These are phyloP conservation scores for Hapsidospora chrysogenum DNA, from an alignment of 495 filamentous ascomycete genomes.

Conservation along the genomic window DNA sequence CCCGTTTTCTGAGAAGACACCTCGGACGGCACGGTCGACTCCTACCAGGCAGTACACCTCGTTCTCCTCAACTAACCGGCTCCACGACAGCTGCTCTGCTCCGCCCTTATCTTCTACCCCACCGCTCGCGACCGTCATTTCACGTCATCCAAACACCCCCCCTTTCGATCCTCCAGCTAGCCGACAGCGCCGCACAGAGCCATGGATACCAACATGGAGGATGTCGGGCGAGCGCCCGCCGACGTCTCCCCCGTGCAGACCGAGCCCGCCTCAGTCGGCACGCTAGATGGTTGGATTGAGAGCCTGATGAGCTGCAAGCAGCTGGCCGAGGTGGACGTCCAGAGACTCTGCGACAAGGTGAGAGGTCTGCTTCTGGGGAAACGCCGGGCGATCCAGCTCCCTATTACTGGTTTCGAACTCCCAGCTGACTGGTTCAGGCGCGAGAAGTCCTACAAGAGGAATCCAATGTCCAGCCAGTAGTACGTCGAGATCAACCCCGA, in stretches of 20 bases:
- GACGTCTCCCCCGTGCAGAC: conserved; percentile 58
- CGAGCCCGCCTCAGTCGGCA: conserved; percentile 80
- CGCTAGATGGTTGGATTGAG: conserved; percentile 96
- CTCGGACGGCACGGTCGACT: too few relatives aligned
- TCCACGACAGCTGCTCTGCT: too few relatives aligned
- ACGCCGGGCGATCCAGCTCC: too few relatives aligned
- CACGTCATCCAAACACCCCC: too few relatives aligned
- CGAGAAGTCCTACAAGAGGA: conserved; percentile 93
- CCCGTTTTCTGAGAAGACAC: too few relatives aligned
- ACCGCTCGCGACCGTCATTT: too few relatives aligned
- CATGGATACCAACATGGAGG: conserved; percentile 98
- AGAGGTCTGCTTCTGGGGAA: neutral
- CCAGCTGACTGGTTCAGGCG: too few relatives aligned
- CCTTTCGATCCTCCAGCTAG: too few relatives aligned
- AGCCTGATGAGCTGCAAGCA: conserved; percentile 98
- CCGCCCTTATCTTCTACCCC: too few relatives aligned
- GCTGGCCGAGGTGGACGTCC: conserved; percentile 84
- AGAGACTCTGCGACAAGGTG: conserved; percentile 93
- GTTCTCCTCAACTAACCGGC: too few relatives aligned
- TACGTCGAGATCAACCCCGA: conserved; percentile 20
- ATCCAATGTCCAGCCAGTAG: conserved; percentile 96
- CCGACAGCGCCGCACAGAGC: too few relatives aligned
- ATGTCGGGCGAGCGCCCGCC: conserved; percentile 76
- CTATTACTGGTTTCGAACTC: neutral
- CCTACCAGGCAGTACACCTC: too few relatives aligned